phyloP scores from a whole-genome alignment of 257 asterid species.

The Ocimum tenuiflorum region DNA sequence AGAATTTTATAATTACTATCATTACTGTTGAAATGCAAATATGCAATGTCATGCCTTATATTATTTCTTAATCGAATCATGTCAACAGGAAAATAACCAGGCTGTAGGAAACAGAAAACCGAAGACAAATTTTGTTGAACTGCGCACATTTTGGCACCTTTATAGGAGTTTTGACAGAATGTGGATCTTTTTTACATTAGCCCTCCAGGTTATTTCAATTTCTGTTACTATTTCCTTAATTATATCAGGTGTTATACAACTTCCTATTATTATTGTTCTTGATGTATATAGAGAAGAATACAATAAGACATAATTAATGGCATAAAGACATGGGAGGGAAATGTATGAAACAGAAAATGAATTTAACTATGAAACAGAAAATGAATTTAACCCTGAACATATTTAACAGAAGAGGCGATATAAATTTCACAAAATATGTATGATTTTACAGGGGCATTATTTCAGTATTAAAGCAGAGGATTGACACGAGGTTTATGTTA shows the following conservation, averaged over 20 bases:
- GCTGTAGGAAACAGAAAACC: constrained; percentile 72
- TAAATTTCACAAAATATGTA: too few relatives aligned
- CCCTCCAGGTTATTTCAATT: constrained; percentile 69
- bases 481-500: too few relatives aligned
- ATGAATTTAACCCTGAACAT: too few relatives aligned
- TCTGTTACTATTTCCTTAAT: neutral
- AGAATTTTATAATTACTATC: too few relatives aligned
- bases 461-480: too few relatives aligned
- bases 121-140: constrained; percentile 89
- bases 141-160: constrained; percentile 95
- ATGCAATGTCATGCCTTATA: neutral
- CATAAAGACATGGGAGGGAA: too few relatives aligned
- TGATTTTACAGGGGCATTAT: too few relatives aligned
- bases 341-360: too few relatives aligned
- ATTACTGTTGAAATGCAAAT: neutral
- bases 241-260: neutral
- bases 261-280: neutral
- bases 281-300: neutral
- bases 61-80: constrained; percentile 3
- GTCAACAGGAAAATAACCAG: constrained; percentile 43
- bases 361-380: too few relatives aligned
- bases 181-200: constrained; percentile 87
- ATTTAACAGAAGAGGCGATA: too few relatives aligned
- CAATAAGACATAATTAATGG: neutral
- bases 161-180: constrained; percentile 89